Evolutionary conservation across 2,329 filamentous ascomycete genomes (phyloP).

Genomic region (Ophiostoma ips): DNA sequence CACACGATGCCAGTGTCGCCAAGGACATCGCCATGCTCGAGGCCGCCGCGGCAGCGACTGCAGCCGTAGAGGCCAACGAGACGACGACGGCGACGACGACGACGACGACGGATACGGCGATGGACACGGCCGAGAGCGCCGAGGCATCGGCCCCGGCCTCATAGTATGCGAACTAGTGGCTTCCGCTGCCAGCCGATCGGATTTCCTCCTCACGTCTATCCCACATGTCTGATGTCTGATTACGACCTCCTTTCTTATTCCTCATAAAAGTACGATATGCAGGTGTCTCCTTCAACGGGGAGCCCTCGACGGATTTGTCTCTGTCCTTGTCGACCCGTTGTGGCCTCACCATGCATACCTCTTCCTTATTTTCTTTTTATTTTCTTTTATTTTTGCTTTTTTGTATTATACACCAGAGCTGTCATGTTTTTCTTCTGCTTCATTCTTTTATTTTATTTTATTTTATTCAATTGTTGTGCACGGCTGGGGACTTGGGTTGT

Average conservation of each 20-base stretch:
- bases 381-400: neutral
- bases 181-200: too few species aligned
- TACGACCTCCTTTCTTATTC: too few species aligned
- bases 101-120: neutral
- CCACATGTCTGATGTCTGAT: too few species aligned
- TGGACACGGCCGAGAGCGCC: neutral
- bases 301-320: too few species aligned
- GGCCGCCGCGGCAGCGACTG: constrained; percentile 1
- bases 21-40: neutral
- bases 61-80: constrained; percentile 1
- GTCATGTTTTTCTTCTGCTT: neutral
- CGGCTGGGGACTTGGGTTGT: neutral
- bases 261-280: too few species aligned
- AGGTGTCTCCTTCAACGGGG: too few species aligned
- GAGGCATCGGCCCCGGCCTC: neutral
- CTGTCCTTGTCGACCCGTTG: neutral
- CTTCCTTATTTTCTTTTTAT: too few species aligned
- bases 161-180: neutral
- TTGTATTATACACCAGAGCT: constrained; percentile 6
- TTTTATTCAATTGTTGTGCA: neutral
- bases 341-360: neutral
- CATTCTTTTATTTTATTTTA: neutral
- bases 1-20: neutral
- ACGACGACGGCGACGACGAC: constrained; percentile 2
- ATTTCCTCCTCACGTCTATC: too few species aligned